Conservation (phyloP, 1,139 yeast species). For the Sugiyamaella neomexicana region DNA sequence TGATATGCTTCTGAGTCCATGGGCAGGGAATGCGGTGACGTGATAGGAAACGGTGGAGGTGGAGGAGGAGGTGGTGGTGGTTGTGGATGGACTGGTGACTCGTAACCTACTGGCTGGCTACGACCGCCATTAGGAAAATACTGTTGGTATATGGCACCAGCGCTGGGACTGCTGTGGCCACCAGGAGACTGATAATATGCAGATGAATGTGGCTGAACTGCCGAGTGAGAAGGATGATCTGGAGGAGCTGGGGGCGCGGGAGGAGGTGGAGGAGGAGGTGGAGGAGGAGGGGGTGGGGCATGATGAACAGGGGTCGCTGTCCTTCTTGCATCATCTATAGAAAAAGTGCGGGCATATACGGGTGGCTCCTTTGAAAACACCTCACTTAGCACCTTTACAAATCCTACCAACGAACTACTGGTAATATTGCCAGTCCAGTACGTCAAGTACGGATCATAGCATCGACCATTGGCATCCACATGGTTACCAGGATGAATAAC, state of each 20-base stretch:
- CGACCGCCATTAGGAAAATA: constrained; percentile 3
- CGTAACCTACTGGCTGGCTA: constrained; percentile 1
- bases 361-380: constrained; percentile 53
- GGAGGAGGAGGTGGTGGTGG: constrained; percentile 14
- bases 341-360: constrained; percentile 50
- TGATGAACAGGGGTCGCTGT: too few relatives aligned
- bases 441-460: constrained; percentile 68
- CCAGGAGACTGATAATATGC: too few relatives aligned
- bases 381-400: constrained; percentile 44
- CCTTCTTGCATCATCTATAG: too few relatives aligned
- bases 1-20: background rate
- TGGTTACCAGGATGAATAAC: constrained; percentile 60
- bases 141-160: background rate
- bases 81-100: constrained; percentile 1
- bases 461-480: constrained; percentile 71
- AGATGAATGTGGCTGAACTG: too few relatives aligned
- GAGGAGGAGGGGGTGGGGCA: background rate
- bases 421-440: constrained; percentile 50
- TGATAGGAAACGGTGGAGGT: background rate
- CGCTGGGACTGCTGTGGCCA: background rate
- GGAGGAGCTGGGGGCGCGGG: background rate
- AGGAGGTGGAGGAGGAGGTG: constrained; percentile 4
- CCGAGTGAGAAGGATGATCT: too few relatives aligned
- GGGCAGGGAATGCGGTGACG: background rate
- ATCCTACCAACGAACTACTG: constrained; percentile 44